phyloP scores from a whole-genome alignment of 2,329 filamentous ascomycete species.

The Beauveria asiatica region DNA sequence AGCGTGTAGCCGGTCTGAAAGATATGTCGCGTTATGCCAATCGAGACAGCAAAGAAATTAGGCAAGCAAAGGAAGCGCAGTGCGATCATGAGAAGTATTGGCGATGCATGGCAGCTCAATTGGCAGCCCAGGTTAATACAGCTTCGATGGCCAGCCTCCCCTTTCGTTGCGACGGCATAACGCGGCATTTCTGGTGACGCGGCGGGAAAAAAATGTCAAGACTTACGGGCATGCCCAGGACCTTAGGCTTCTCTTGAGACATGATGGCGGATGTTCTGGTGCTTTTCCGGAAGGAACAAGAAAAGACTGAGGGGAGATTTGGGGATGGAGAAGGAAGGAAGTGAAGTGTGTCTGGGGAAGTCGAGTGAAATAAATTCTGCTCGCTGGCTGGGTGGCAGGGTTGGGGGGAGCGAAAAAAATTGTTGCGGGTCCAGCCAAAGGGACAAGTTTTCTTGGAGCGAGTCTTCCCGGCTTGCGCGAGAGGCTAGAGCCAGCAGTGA shows the following conservation, averaged over 20 bases:
- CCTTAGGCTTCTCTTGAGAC: slow-evolving; percentile 46
- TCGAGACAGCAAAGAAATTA: background rate
- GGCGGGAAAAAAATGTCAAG: slow-evolving; percentile 10
- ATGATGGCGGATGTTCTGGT: slow-evolving; percentile 38
- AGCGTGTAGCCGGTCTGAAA: slow-evolving; percentile 8
- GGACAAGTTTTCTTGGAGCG: slow-evolving; percentile 41
- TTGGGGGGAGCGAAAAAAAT: slow-evolving; percentile 41
- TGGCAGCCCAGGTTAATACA: slow-evolving; percentile 8
- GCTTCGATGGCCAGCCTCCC: background rate
- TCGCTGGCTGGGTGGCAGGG: slow-evolving; percentile 35
- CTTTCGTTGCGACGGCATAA: slow-evolving; percentile 14
- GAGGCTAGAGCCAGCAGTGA: slow-evolving; percentile 18
- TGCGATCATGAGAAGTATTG: background rate
- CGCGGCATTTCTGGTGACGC: slow-evolving; percentile 21
- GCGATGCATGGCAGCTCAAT: slow-evolving; percentile 15
- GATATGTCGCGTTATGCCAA: slow-evolving; percentile 6
- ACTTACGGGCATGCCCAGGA: slow-evolving; percentile 63
- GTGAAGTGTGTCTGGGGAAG: slow-evolving; percentile 26
- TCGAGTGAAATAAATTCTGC: slow-evolving; percentile 36
- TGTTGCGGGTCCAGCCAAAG: slow-evolving; percentile 34
- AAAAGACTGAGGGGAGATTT: slow-evolving; percentile 57
- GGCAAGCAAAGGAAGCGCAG: background rate
- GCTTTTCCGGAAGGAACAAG: slow-evolving; percentile 34
- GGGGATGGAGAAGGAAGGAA: slow-evolving; percentile 34
- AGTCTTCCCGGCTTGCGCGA: slow-evolving; percentile 41